Percentiles rank a stretch among this genome's conserved stretches.
Conservation (phyloP, 306 rosid species). For the Medicago lupulina region DNA sequence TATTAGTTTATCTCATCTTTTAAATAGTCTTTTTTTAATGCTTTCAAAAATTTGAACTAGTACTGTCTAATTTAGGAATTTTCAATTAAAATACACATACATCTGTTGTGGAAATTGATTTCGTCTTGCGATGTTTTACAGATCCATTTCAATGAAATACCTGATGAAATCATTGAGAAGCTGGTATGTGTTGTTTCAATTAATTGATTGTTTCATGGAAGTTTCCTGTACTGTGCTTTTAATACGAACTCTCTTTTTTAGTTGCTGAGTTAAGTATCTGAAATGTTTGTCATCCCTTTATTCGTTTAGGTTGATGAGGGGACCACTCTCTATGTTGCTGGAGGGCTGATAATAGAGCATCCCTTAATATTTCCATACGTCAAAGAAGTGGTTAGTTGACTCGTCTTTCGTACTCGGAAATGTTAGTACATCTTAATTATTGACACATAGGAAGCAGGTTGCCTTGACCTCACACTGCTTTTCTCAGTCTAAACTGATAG, state of each 20-base stretch:
- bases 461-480: slow-evolving; percentile 16
- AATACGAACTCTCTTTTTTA: not conserved
- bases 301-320: slow-evolving; percentile 81
- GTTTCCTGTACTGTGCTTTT: slow-evolving; percentile 27
- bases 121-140: slow-evolving; percentile 51
- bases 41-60: not conserved
- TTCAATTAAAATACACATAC: not conserved
- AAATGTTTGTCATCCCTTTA: slow-evolving; percentile 20
- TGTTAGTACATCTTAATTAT: slow-evolving; percentile 28
- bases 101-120: slow-evolving; percentile 34
- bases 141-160: slow-evolving; percentile 91
- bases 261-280: slow-evolving; percentile 19
- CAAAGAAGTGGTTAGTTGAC: slow-evolving; percentile 87
- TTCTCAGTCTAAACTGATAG: slow-evolving; percentile 12
- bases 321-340: slow-evolving; percentile 82
- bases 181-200: slow-evolving; percentile 64
- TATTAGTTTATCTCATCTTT: not conserved
- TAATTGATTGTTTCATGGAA: slow-evolving; percentile 31
- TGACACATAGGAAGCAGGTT: slow-evolving; percentile 14
- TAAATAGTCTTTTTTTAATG: not conserved
- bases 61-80: not conserved
- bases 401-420: slow-evolving; percentile 31
- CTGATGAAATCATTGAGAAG: slow-evolving; percentile 78
- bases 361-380: slow-evolving; percentile 77
- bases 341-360: slow-evolving; percentile 93